Percentiles rank a stretch among this genome's conserved stretches.
Evolutionary conservation across 192 early-diverging fungal species (phyloP).

Genomic region (Linnemannia schmuckeri): DNA sequence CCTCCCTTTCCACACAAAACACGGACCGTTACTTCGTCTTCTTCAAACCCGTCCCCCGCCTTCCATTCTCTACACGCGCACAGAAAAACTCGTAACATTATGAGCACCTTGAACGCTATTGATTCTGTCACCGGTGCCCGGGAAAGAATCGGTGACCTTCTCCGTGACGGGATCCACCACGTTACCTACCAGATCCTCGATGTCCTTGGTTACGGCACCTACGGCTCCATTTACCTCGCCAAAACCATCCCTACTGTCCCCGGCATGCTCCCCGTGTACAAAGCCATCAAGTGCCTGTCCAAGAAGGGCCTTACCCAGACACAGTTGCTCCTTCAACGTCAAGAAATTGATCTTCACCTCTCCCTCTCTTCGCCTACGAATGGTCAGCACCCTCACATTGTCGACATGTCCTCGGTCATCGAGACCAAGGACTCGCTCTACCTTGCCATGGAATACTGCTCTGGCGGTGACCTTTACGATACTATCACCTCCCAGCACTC

Average conservation of each 20-base stretch:
- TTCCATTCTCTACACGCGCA: conserved; percentile 4
- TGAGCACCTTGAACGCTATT: conserved; percentile 35
- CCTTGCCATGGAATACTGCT: conserved; percentile 95
- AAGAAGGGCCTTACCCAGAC: conserved; percentile 57
- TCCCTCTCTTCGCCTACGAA: conserved; percentile 55
- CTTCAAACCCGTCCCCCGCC: neutral
- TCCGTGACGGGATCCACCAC: conserved; percentile 33
- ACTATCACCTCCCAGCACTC: conserved; percentile 88
- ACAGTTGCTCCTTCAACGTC: conserved; percentile 65
- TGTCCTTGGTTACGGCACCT: conserved; percentile 78
- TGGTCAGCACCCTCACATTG: conserved; percentile 82
- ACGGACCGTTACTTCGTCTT: conserved; percentile 6
- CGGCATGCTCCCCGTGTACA: conserved; percentile 57
- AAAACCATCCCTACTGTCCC: conserved; percentile 36
- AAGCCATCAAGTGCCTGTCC: conserved; percentile 73
- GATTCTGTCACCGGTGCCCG: conserved; percentile 50
- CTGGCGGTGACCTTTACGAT: conserved; percentile 96
- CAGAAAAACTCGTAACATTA: conserved; percentile 1
- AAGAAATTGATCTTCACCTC: conserved; percentile 71
- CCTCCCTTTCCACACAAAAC: conserved; percentile 1
- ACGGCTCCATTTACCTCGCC: conserved; percentile 80
- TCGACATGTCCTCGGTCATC: conserved; percentile 90
- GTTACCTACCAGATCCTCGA: conserved; percentile 62
- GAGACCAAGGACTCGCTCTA: conserved; percentile 90
- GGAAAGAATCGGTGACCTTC: conserved; percentile 31